A percentile compares a stretch with the other conserved stretches of the same genome.
These are phyloP conservation scores for Solanum corneliomulleri DNA, from an alignment of 257 asterid species.

Conservation along the genomic window DNA sequence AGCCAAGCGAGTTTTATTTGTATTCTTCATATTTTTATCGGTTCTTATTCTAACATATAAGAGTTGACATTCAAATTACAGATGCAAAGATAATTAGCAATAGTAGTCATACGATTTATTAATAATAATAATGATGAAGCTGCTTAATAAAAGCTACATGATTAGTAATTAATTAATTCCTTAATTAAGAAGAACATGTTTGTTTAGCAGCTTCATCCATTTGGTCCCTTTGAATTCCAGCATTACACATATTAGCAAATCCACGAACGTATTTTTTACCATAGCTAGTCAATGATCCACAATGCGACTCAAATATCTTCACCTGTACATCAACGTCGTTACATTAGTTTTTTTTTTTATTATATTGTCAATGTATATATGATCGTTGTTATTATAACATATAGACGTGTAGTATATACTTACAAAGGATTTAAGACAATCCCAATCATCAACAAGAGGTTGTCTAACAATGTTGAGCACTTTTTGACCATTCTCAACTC, in stretches of 20 bases:
- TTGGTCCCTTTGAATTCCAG: constrained; percentile 50
- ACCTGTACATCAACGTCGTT: constrained; percentile 18
- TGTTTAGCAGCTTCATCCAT: constrained; percentile 69
- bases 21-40: too few relatives aligned
- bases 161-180: neutral
- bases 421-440: constrained; percentile 82
- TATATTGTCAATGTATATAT: neutral
- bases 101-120: neutral
- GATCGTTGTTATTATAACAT: neutral
- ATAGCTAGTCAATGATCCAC: constrained; percentile 73
- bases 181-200: constrained; percentile 29
- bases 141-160: neutral
- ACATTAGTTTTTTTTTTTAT: neutral
- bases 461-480: constrained; percentile 38
- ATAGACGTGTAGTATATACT: neutral
- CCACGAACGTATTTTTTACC: constrained; percentile 89
- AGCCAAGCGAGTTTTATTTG: neutral
- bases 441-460: constrained; percentile 85
- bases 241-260: constrained; percentile 75
- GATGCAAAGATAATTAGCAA: neutral
- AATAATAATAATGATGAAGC: too few relatives aligned
- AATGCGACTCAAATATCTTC: constrained; percentile 52
- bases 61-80: neutral
- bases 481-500: constrained; percentile 48
- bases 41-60: neutral